Evolutionary conservation across 306 rosid species (phyloP), one percentile per base, ranked within the genome.

Genomic region (Pueraria montana): DNA sequence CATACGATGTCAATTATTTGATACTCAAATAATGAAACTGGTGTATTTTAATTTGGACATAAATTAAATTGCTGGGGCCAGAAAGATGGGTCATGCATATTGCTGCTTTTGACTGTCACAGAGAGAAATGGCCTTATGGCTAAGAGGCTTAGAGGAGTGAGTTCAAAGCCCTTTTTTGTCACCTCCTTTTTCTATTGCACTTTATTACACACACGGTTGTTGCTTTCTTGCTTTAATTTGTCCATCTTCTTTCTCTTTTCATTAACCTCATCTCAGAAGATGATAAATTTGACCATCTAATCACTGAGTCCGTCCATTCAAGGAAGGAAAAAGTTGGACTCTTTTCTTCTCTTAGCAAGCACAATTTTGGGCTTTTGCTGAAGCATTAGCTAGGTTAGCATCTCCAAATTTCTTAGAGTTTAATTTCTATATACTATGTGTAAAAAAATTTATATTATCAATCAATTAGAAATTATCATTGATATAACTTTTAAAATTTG

Each of bases 241-340:
- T 74, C 26, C 48, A 71, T 63, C 64, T 64, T 81, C 18, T 87
- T 84, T 71, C 82, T 49, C 69, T 77, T 84, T 74, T 68, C 10
- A 8, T 16, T 32, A 84, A 87, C 82, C 84, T 69, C 83, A 77
- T 67, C 81, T 75, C 86, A 87, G 42, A 84, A 80, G 79, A 42
- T 80, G 90, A 72, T 87, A 56, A 84, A 36, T 87, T 84, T 87
- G 90, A 87, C 90, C 87, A 80, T 77, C 86, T 76, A 56, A 87
- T 84, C 83, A 81, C 32, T 11, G 18, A 71, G 49, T 81, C 67
- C 61, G 70, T 87, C 74, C 84, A 77, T 84, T 38, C 73, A 34
- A 18, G 34, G 45, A 49, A 34, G 16, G 65, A 84, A 84, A 84
- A 84, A 80, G 81, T 45, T 72, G 71, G 70, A 26, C 48, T 64